Evolutionary conservation across 352 stramenopile species (phyloP), one percentile per base, ranked within the genome.

Genomic region (Pythium biforme): DNA sequence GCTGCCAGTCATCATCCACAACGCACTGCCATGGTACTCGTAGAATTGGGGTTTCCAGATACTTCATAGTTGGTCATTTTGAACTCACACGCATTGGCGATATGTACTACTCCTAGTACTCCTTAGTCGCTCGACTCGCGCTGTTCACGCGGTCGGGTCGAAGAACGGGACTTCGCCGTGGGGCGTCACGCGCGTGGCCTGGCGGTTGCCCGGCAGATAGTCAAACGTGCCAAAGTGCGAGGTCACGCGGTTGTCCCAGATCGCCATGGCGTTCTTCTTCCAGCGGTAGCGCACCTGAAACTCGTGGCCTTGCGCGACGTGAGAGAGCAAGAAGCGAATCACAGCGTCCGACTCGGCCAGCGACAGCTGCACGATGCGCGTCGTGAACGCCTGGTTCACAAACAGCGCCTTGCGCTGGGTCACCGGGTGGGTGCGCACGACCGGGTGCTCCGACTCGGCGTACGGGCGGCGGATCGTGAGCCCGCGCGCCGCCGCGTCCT

Each of bases 381-480:
- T 70, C 1, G 74, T 82, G 57, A 79, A 82, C 7, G 34, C 66
- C 1, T 58, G 37, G 50, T 82, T 82, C 20, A 79, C 74, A 40
- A 62, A 82, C 9, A 82, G 56, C 19, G 63, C 63, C 50, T 77
- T 77, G 52, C 67, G 62, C 31, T 64, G 62, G 11, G 69, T 76
- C 34, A 70, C 71, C 0, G 74, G 71, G 48, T 82, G 74, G 9
- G 70, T 82, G 33, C 74, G 72, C 2, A 82, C 59, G 4, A 82
- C 49, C 7, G 74, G 71, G 65, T 82, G 74, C 53, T 76, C 70
- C 9, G 68, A 76, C 59, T 76, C 70, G 20, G 71, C 70, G 27
- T 55, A 48, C 26, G 64, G 45, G 8, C 73, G 73, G 25, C 68
- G 73, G 25, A 78, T 58, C 20, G 56, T 76, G 25, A 70, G 53